Percentiles rank a stretch among this genome's conserved stretches.
Evolutionary conservation across 208 protist species (phyloP).

Genomic region (Lotmaria passim): DNA sequence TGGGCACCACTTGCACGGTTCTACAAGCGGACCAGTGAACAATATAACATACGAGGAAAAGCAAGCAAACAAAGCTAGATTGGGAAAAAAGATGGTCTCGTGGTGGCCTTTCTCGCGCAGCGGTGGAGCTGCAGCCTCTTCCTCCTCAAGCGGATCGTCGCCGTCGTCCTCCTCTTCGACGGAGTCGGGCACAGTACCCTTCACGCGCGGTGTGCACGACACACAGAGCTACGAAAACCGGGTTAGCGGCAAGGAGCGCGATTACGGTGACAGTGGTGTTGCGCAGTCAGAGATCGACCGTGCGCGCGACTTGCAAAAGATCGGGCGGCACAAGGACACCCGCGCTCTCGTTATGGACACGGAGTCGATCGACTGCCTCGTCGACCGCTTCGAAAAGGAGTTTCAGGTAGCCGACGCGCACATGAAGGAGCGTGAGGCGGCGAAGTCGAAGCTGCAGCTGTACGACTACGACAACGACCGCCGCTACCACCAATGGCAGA

Average conservation of each 20-base stretch:
- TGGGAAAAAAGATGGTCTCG: slow-evolving; percentile 17
- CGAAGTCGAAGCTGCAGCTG: slow-evolving; percentile 35
- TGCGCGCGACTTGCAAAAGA: slow-evolving; percentile 35
- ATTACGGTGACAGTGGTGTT: slow-evolving; percentile 35
- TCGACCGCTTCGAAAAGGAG: slow-evolving; percentile 51
- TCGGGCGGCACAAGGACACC: slow-evolving; percentile 43
- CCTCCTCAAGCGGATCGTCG: not conserved
- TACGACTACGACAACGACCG: slow-evolving; percentile 84
- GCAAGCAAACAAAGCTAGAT: too few relatives aligned
- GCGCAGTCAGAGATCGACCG: slow-evolving; percentile 37
- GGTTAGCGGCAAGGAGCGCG: slow-evolving; percentile 17
- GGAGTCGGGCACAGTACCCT: slow-evolving; percentile 7
- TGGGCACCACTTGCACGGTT: too few relatives aligned
- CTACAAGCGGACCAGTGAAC: too few relatives aligned
- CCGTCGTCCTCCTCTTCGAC: not conserved
- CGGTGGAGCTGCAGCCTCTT: slow-evolving; percentile 7
- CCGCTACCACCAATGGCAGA: slow-evolving; percentile 77
- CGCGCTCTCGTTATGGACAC: slow-evolving; percentile 56
- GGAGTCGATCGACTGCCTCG: slow-evolving; percentile 71
- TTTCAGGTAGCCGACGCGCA: slow-evolving; percentile 60
- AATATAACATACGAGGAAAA: too few relatives aligned
- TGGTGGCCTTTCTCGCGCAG: slow-evolving; percentile 36
- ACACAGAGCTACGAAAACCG: slow-evolving; percentile 19
- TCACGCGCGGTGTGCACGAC: slow-evolving; percentile 14
- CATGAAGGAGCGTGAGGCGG: slow-evolving; percentile 49